A percentile compares a stretch with the other conserved stretches of the same genome.
phyloP scores from a whole-genome alignment of 2,329 filamentous ascomycete genomes.

The Talaromyces rugulosus region DNA sequence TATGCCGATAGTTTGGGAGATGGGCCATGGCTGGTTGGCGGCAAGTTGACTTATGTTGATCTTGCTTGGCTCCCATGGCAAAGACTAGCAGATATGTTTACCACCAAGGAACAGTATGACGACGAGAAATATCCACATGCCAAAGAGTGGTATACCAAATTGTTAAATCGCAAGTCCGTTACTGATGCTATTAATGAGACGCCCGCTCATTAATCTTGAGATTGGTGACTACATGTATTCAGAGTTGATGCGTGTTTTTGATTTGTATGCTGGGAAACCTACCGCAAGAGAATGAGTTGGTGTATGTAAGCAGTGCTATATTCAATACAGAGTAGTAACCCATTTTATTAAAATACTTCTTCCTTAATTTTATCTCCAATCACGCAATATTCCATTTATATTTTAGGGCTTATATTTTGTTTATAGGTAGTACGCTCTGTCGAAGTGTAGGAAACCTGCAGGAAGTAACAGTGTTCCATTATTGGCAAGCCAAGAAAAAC shows the following conservation, averaged over 20 bases:
- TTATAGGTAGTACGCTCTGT: no score
- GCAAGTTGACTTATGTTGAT: constrained; percentile 5
- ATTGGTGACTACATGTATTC: neutral
- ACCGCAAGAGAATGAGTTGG: neutral
- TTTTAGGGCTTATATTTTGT: neutral
- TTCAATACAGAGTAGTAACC: no score
- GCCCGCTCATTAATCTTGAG: neutral
- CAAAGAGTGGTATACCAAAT: neutral
- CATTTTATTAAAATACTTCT: no score
- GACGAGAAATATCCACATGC: neutral
- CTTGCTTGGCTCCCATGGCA: constrained; percentile 12
- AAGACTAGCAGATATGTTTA: neutral
- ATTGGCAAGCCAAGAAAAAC: neutral
- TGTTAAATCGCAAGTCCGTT: neutral
- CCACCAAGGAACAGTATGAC: neutral
- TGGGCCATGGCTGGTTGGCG: constrained; percentile 25
- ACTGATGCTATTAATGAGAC: neutral
- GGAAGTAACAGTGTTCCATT: neutral
- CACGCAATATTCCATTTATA: neutral
- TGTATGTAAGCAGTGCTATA: no score
- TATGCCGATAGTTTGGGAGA: neutral
- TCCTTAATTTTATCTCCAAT: no score
- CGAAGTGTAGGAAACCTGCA: neutral
- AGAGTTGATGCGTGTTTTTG: neutral
- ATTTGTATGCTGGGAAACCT: neutral